A percentile compares a stretch with the other conserved stretches of the same genome.
phyloP scores from a whole-genome alignment of 129 eudicot genomes.

The Centella asiatica region DNA sequence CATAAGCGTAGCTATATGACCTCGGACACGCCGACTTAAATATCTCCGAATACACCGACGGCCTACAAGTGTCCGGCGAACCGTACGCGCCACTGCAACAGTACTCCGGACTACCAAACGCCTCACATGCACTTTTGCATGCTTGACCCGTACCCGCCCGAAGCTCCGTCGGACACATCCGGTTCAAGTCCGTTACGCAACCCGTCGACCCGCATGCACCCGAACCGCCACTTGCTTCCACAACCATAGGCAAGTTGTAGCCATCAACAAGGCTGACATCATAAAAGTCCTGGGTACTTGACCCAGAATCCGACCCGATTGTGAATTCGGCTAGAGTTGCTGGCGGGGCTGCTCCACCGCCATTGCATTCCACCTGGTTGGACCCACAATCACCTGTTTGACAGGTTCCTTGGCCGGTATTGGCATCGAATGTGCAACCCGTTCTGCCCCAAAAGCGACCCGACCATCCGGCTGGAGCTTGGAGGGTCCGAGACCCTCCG shows the following conservation, averaged over 20 bases:
- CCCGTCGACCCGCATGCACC: constrained; percentile 57
- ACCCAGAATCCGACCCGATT: constrained; percentile 33
- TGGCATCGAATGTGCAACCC: constrained; percentile 47
- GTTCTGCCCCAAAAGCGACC: constrained; percentile 86
- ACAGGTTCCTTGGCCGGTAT: constrained; percentile 53
- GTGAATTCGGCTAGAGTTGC: constrained; percentile 71
- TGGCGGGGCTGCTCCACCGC: constrained; percentile 67
- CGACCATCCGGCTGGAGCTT: constrained; percentile 63
- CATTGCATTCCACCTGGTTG: constrained; percentile 50
- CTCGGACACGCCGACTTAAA: constrained; percentile 76
- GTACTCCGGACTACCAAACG: constrained; percentile 56
- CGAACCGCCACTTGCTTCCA: constrained; percentile 44
- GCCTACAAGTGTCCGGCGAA: constrained; percentile 44
- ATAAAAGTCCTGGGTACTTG: constrained; percentile 47
- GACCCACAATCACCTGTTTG: constrained; percentile 73
- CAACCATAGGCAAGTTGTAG: constrained; percentile 49
- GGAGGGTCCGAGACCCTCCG: constrained; percentile 44
- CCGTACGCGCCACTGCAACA: constrained; percentile 72
- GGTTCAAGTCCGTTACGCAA: constrained; percentile 53
- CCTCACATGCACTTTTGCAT: constrained; percentile 74
- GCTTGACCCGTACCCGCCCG: constrained; percentile 46
- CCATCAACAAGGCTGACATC: constrained; percentile 82
- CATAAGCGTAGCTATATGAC: constrained; percentile 70
- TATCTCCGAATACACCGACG: constrained; percentile 56
- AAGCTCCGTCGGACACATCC: constrained; percentile 55